Conservation (phyloP, 768 basidiomycete genomes). For the Boletus vinaceobasis region DNA sequence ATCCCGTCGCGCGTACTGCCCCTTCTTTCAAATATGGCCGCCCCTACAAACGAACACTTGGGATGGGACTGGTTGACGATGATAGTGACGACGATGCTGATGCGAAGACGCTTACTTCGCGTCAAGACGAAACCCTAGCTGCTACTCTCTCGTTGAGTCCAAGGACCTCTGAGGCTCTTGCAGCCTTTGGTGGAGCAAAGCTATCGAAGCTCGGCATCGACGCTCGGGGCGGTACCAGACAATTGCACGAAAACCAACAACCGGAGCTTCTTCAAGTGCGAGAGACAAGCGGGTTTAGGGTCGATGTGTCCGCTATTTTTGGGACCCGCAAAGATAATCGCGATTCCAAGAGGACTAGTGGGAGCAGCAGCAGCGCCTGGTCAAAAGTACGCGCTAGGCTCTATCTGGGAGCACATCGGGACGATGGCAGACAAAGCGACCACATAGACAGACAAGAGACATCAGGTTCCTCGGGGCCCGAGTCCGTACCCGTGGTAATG, state of each 20-base stretch:
- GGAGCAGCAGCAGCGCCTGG: constrained; percentile 27
- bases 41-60: constrained; percentile 5
- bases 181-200: neutral
- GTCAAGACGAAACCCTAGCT: constrained; percentile 35
- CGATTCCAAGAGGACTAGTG: constrained; percentile 22
- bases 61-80: constrained; percentile 16
- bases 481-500: constrained; percentile 32
- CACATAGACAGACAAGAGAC: constrained; percentile 18
- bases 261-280: constrained; percentile 35
- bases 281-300: constrained; percentile 44
- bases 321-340: constrained; percentile 13
- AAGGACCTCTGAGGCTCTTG: constrained; percentile 36
- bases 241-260: constrained; percentile 2
- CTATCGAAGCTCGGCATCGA: constrained; percentile 2
- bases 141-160: constrained; percentile 46
- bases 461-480: constrained; percentile 24
- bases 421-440: constrained; percentile 25
- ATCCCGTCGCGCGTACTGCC: constrained; percentile 20
- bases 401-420: constrained; percentile 30
- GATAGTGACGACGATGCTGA: constrained; percentile 27
- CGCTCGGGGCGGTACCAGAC: constrained; percentile 5
- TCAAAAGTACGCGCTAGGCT: constrained; percentile 31
- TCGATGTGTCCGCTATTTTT: constrained; percentile 37
- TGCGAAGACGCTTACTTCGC: constrained; percentile 29
- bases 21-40: constrained; percentile 11